Conservation (phyloP, 1,284 basidiomycete species). For the Pseudozyma tsukubaensis region DNA sequence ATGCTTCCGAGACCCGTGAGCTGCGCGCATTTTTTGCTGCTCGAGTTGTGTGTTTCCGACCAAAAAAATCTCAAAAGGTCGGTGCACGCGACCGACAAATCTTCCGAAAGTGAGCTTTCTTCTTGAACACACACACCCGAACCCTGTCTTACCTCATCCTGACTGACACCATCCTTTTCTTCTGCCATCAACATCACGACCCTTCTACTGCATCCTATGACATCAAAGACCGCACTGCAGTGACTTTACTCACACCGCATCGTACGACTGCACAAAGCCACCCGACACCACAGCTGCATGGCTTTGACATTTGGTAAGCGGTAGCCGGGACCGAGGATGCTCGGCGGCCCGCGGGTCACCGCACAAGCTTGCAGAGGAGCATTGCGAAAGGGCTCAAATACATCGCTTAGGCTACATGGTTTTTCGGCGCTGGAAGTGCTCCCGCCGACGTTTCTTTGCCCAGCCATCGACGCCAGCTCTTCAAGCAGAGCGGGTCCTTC, state of each 20-base stretch:
- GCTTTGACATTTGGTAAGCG: conserved; percentile 9
- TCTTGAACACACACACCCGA: neutral
- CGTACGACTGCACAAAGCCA: neutral
- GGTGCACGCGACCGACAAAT: conserved; percentile 29
- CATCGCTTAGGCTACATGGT: neutral
- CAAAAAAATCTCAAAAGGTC: conserved; percentile 5
- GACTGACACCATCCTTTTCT: neutral
- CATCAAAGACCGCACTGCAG: too few relatives aligned
- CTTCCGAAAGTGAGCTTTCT: conserved; percentile 13
- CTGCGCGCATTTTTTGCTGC: neutral
- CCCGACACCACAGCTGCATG: conserved; percentile 16
- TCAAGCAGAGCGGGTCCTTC: neutral
- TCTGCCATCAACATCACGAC: neutral
- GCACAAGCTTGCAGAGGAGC: conserved; percentile 11
- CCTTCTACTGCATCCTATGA: neutral
- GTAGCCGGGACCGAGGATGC: conserved; percentile 35
- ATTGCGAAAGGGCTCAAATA: conserved; percentile 2
- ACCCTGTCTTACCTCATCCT: conserved; percentile 23
- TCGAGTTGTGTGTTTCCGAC: neutral
- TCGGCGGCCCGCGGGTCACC: conserved; percentile 29
- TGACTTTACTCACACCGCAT: too few relatives aligned
- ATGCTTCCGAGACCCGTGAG: conserved; percentile 24
- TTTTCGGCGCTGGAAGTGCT: conserved; percentile 4
- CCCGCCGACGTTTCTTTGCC: conserved; percentile 28
- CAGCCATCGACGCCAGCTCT: conserved; percentile 9